phyloP scores from a whole-genome alignment of 2,329 filamentous ascomycete species.

The Colletotrichum eleusines region DNA sequence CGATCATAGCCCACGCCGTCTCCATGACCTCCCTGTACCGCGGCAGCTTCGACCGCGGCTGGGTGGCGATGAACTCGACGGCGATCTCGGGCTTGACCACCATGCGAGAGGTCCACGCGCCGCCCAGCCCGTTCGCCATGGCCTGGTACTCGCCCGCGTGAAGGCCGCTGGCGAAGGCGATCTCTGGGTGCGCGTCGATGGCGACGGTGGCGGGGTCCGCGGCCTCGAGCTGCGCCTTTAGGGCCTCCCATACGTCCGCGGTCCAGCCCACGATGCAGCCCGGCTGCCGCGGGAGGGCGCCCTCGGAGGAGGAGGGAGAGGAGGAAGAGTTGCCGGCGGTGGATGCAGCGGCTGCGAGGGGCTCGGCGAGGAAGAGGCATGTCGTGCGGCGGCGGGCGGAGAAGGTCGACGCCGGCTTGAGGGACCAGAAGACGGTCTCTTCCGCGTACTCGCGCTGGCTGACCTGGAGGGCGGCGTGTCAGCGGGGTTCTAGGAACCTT shows the following conservation, averaged over 20 bases:
- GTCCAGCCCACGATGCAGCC: conserved; percentile 39
- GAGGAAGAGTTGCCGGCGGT: conserved; percentile 28
- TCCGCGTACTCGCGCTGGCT: conserved; percentile 65
- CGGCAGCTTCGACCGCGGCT: conserved; percentile 53
- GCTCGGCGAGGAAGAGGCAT: conserved; percentile 60
- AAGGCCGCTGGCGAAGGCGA: conserved; percentile 61
- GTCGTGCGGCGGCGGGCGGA: conserved; percentile 63
- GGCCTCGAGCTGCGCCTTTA: conserved; percentile 52
- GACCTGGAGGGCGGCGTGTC: conserved; percentile 50
- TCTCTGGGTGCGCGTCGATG: conserved; percentile 58
- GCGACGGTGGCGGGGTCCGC: conserved; percentile 55
- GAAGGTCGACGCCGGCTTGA: conserved; percentile 60
- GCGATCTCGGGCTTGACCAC: conserved; percentile 59
- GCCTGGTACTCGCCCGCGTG: conserved; percentile 60
- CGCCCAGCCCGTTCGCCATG: conserved; percentile 51
- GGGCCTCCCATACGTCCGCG: conserved; percentile 54
- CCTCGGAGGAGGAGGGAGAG: conserved; percentile 36
- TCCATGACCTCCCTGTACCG: conserved; percentile 62
- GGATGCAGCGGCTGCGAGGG: too few relatives aligned
- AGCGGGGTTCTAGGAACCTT: background rate
- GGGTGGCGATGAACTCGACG: conserved; percentile 60
- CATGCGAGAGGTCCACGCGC: conserved; percentile 54
- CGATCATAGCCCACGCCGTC: conserved; percentile 64
- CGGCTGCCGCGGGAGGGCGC: conserved; percentile 53
- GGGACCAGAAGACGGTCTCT: conserved; percentile 64